Conservation (phyloP, 352 stramenopile genomes). For the Phytophthora foliorum region DNA sequence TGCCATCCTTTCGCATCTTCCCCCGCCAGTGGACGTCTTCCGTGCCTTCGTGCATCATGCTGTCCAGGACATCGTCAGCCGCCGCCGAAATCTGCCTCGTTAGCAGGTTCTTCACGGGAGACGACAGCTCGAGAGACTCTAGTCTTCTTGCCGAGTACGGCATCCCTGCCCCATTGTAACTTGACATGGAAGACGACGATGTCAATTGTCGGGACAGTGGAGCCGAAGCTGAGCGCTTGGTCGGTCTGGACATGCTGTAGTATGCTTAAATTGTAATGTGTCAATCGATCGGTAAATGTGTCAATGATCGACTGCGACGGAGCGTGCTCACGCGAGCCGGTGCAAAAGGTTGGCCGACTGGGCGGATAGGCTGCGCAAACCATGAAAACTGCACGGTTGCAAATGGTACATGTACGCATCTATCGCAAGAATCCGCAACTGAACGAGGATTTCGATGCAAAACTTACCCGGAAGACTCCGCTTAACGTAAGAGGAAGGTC, state of each 20-base stretch:
- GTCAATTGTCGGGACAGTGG: slow-evolving; percentile 19
- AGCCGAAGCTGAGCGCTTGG: slow-evolving; percentile 21
- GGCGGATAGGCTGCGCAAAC: neutral
- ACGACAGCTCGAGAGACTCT: slow-evolving; percentile 32
- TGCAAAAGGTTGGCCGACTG: neutral
- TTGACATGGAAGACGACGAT: slow-evolving; percentile 28
- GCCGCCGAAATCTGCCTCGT: slow-evolving; percentile 39
- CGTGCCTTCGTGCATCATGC: slow-evolving; percentile 48
- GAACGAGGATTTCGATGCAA: neutral
- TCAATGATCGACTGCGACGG: slow-evolving; percentile 27
- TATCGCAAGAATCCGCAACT: slow-evolving; percentile 3
- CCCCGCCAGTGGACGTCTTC: slow-evolving; percentile 39
- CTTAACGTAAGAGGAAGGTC: neutral
- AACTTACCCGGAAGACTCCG: neutral
- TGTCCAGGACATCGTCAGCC: slow-evolving; percentile 50
- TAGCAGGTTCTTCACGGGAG: slow-evolving; percentile 35
- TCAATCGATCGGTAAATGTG: slow-evolving; percentile 19
- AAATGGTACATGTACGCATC: slow-evolving; percentile 6
- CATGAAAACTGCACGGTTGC: slow-evolving; percentile 1
- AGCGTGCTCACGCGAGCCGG: slow-evolving; percentile 5
- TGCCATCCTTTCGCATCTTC: slow-evolving; percentile 45
- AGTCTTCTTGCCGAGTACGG: slow-evolving; percentile 15
- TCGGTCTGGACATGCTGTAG: slow-evolving; percentile 21
- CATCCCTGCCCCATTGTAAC: slow-evolving; percentile 14
- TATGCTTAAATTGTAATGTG: slow-evolving; percentile 15